These are phyloP conservation scores for Zymoseptoria tritici DNA, from an alignment of 2,329 filamentous ascomycete genomes.

Conservation along the genomic window DNA sequence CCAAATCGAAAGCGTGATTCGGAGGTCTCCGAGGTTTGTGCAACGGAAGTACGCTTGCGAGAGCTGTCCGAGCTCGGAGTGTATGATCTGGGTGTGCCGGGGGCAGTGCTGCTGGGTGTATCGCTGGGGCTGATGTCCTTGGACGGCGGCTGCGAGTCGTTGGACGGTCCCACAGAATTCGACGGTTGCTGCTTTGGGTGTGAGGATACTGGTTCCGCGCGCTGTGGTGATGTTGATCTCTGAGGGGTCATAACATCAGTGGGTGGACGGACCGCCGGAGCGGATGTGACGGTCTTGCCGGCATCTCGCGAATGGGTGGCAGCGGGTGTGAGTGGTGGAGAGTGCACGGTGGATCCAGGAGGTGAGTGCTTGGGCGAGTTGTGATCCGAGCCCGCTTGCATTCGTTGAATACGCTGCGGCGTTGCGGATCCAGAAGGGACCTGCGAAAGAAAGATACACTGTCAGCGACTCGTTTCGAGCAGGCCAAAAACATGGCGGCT, in stretches of 20 bases:
- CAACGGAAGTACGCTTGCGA: slow-evolving; percentile 64
- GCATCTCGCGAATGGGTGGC: slow-evolving; percentile 59
- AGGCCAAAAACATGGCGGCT: background rate
- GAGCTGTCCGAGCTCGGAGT: slow-evolving; percentile 64
- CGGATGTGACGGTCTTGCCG: slow-evolving; percentile 23
- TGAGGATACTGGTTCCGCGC: slow-evolving; percentile 31
- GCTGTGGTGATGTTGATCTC: slow-evolving; percentile 30
- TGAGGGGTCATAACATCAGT: slow-evolving; percentile 60
- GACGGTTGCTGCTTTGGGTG: slow-evolving; percentile 44
- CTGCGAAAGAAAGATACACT: slow-evolving; percentile 23
- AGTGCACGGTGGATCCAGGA: slow-evolving; percentile 65
- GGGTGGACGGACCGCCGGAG: slow-evolving; percentile 32
- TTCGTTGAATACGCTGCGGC: slow-evolving; percentile 31
- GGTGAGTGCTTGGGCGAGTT: slow-evolving; percentile 61
- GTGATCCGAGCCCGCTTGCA: slow-evolving; percentile 32
- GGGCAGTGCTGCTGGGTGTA: slow-evolving; percentile 42
- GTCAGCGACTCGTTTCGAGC: slow-evolving; percentile 12
- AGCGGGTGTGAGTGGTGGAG: slow-evolving; percentile 81
- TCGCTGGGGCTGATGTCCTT: slow-evolving; percentile 58
- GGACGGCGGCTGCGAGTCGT: slow-evolving; percentile 48
- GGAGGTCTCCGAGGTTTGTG: slow-evolving; percentile 5
- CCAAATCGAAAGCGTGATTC: slow-evolving; percentile 78
- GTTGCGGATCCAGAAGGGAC: slow-evolving; percentile 42
- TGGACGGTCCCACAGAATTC: slow-evolving; percentile 51
- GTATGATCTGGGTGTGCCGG: slow-evolving; percentile 53